These are phyloP conservation scores for Priceomyces haplophilus DNA, from an alignment of 805 yeast genomes.

Conservation along the genomic window DNA sequence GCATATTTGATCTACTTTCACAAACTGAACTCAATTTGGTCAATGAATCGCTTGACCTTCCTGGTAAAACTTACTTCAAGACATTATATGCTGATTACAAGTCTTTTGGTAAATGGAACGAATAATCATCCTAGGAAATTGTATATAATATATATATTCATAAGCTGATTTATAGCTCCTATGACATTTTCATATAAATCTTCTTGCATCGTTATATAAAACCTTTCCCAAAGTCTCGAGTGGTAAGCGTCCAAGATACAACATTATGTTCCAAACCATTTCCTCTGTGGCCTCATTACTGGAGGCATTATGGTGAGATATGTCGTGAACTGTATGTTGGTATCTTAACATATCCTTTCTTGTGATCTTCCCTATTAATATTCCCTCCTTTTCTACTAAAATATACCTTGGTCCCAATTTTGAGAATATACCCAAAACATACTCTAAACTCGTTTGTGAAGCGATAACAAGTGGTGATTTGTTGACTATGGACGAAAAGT, in stretches of 20 bases:
- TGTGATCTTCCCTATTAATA: slow-evolving; percentile 71
- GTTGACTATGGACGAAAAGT: slow-evolving; percentile 36
- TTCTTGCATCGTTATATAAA: slow-evolving; percentile 28
- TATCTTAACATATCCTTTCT: slow-evolving; percentile 77
- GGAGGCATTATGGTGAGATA: slow-evolving; percentile 12
- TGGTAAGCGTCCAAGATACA: slow-evolving; percentile 14
- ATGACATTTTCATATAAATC: slow-evolving; percentile 13
- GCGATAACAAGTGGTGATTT: slow-evolving; percentile 61
- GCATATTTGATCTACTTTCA: slow-evolving; percentile 68
- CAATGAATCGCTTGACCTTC: slow-evolving; percentile 62
- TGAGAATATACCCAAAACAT: slow-evolving; percentile 64
- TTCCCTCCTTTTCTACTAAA: slow-evolving; percentile 57
- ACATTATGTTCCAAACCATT: slow-evolving; percentile 36
- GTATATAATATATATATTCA: background rate
- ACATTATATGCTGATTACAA: slow-evolving; percentile 69
- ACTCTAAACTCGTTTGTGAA: slow-evolving; percentile 53
- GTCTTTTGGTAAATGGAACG: slow-evolving; percentile 80
- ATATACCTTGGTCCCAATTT: slow-evolving; percentile 78
- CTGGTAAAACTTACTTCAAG: slow-evolving; percentile 67
- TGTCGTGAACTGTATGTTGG: slow-evolving; percentile 40
- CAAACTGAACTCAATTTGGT: slow-evolving; percentile 60
- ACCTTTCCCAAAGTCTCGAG: slow-evolving; percentile 28
- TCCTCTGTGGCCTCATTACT: slow-evolving; percentile 24
- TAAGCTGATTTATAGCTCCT: background rate
- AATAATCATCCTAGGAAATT: slow-evolving; percentile 29